A percentile compares a stretch with the other conserved stretches of the same genome.
Evolutionary conservation across 2,329 filamentous ascomycete genomes (phyloP).

Genomic region (Sporothrix humicola): DNA sequence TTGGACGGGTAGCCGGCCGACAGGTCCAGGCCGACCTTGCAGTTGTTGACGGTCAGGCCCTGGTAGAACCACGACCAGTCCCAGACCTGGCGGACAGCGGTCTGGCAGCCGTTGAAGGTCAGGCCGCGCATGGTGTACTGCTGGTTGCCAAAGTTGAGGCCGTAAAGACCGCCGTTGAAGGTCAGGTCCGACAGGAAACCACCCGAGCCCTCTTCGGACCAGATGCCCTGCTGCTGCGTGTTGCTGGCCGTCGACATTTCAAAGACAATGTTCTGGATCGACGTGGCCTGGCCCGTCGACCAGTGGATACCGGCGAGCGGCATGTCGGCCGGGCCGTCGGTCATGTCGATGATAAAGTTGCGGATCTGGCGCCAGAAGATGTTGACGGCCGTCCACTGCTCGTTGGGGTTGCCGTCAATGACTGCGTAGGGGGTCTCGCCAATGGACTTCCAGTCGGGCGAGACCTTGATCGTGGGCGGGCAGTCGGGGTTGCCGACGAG

Average conservation of each 20-base stretch:
- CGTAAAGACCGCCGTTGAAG: constrained; percentile 70
- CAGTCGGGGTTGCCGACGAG: constrained; percentile 36
- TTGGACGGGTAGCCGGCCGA: constrained; percentile 50
- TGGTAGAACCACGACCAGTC: constrained; percentile 79
- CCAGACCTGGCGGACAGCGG: constrained; percentile 73
- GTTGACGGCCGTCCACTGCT: constrained; percentile 56
- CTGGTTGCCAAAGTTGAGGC: constrained; percentile 62
- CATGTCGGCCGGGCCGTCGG: constrained; percentile 52
- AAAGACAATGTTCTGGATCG: constrained; percentile 62
- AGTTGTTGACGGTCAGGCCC: constrained; percentile 66
- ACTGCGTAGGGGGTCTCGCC: constrained; percentile 27
- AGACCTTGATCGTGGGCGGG: constrained; percentile 35
- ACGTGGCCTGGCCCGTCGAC: constrained; percentile 69
- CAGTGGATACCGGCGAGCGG: constrained; percentile 65
- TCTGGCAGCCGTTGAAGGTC: constrained; percentile 67
- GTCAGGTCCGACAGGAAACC: constrained; percentile 71
- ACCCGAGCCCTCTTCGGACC: constrained; percentile 67
- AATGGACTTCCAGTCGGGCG: constrained; percentile 2
- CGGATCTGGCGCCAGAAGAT: constrained; percentile 60
- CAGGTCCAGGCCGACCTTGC: constrained; percentile 71
- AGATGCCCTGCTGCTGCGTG: constrained; percentile 61
- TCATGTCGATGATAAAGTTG: constrained; percentile 64
- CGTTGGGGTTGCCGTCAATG: constrained; percentile 53
- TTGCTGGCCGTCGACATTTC: constrained; percentile 51
- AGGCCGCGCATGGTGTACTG: constrained; percentile 73